Base-by-base conservation (phyloP, 768 basidiomycete species). In the Favolaschia claudopus region DNA sequence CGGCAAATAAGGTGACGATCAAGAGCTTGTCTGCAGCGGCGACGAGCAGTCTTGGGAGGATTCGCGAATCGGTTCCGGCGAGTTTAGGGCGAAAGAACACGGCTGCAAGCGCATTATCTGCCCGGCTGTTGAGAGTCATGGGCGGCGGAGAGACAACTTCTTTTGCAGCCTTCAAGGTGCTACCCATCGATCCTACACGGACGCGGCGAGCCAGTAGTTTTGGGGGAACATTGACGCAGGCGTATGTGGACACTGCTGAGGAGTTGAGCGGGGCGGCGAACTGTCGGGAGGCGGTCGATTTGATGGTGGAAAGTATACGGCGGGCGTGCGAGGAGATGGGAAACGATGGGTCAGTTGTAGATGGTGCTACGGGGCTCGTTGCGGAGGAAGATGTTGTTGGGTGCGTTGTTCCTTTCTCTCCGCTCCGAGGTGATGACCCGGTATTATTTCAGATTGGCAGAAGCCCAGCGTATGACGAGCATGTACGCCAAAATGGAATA, bases 401-500 rank as follows among this genome's bases (percentile, higher is more conserved):
- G 92, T 91, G 62, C 67, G 84, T 71, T 58, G 59, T 55, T 34
- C 51, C 44, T 58, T 58, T 31, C 42, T 48, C 42, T 34, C 27
- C 33, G 22, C 40, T 60, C 24, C 34, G 52, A 42, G 56, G 55
- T 3, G 24, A 37, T 42, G 53, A 63, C 53, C 55, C 49, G 22
- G 43, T n/a, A 24, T 52, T 34, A 56, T 34, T 57, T 44, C 64
- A 95, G 93, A 66, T 71, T 95, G 64, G 82, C 83, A 7, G 93
- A 97, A 65, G 96, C 96, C 2, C 88, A 90, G 71, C 82, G 85
- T 51, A 88, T 89, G 79, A 97, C 93, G 3, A 92, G 88, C 60
- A 79, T 96, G 64, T 91, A 93, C 72, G 86, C 94, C 14, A 94
- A 95, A 76, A 90, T 96, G 86, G 95, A 97, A 69, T 94, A 96